Percentiles rank a stretch among this genome's conserved stretches.
These are phyloP conservation scores for Clathrospora elynae DNA, from an alignment of 2,329 filamentous ascomycete genomes.

Conservation along the genomic window DNA sequence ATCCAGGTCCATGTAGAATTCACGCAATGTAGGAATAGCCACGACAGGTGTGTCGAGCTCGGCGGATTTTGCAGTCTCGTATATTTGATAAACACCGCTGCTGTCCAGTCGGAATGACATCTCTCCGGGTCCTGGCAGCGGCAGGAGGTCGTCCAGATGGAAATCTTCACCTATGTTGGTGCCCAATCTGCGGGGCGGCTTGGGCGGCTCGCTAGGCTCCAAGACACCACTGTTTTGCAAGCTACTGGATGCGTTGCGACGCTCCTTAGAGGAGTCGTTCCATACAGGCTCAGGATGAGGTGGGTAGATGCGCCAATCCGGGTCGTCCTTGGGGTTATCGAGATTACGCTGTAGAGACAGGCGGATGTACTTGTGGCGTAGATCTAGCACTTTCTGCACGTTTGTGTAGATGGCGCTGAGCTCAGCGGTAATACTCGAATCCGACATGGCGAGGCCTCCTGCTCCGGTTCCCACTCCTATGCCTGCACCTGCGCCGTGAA, in stretches of 20 bases:
- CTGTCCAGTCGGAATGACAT: constrained; percentile 80
- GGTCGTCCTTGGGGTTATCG: constrained; percentile 87
- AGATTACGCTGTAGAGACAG: constrained; percentile 80
- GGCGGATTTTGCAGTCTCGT: constrained; percentile 68
- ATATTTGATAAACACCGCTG: constrained; percentile 90
- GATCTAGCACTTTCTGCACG: constrained; percentile 85
- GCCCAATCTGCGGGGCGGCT: constrained; percentile 77
- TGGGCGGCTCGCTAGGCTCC: constrained; percentile 40
- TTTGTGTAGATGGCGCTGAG: constrained; percentile 85
- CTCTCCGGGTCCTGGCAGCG: constrained; percentile 71
- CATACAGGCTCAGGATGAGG: constrained; percentile 90
- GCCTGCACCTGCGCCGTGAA: constrained; percentile 63
- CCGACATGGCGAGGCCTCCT: constrained; percentile 70
- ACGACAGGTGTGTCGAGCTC: constrained; percentile 72
- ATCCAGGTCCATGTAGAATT: constrained; percentile 96
- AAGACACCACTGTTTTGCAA: constrained; percentile 47
- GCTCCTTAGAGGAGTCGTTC: constrained; percentile 64
- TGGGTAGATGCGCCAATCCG: constrained; percentile 86
- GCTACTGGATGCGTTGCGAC: constrained; percentile 45
- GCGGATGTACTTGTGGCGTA: constrained; percentile 85
- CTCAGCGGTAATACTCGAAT: constrained; percentile 82
- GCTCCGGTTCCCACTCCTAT: constrained; percentile 65
- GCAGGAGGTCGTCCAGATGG: constrained; percentile 74
- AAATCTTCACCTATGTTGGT: constrained; percentile 94
- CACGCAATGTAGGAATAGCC: constrained; percentile 85